A percentile compares a stretch with the other conserved stretches of the same genome.
Evolutionary conservation across 371 early-diverging fungal species (phyloP).

Genomic region (Actinomortierella wolfii): DNA sequence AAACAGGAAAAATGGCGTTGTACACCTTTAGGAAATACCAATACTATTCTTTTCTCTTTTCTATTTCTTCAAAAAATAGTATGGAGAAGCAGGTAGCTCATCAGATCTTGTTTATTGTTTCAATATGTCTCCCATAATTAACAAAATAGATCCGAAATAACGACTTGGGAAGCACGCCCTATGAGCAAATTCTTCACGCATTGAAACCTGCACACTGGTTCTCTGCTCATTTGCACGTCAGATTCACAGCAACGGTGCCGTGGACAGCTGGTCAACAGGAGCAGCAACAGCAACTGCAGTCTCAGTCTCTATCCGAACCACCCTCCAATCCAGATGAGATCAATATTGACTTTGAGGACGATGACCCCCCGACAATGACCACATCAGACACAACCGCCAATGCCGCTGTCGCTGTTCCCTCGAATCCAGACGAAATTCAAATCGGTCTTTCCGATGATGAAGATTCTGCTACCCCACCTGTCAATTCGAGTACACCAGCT

Average conservation of each 20-base stretch:
- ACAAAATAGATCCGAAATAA: conserved; percentile 64
- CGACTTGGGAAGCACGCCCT: conserved; percentile 77
- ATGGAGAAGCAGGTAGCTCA: neutral
- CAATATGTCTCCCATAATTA: too few species aligned
- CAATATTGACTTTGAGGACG: conserved; percentile 50
- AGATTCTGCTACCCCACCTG: too few species aligned
- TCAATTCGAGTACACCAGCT: too few species aligned
- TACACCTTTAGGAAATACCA: conserved; percentile 4
- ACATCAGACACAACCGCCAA: neutral
- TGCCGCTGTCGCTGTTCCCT: neutral
- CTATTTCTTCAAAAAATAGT: neutral
- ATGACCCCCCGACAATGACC: conserved; percentile 4
- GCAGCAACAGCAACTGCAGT: neutral
- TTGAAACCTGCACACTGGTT: conserved; percentile 92
- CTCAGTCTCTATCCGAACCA: neutral
- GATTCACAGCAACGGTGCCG: conserved; percentile 74
- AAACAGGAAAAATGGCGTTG: neutral
- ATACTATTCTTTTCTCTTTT: neutral
- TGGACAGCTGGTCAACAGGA: conserved; percentile 9
- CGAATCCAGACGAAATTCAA: conserved; percentile 50
- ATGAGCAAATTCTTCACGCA: conserved; percentile 66
- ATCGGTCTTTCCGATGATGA: conserved; percentile 49
- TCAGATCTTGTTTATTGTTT: neutral
- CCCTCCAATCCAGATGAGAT: conserved; percentile 69
- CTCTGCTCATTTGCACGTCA: conserved; percentile 92